Conservation (phyloP, 2,329 filamentous ascomycete genomes). For the Aspergillus alliaceus region DNA sequence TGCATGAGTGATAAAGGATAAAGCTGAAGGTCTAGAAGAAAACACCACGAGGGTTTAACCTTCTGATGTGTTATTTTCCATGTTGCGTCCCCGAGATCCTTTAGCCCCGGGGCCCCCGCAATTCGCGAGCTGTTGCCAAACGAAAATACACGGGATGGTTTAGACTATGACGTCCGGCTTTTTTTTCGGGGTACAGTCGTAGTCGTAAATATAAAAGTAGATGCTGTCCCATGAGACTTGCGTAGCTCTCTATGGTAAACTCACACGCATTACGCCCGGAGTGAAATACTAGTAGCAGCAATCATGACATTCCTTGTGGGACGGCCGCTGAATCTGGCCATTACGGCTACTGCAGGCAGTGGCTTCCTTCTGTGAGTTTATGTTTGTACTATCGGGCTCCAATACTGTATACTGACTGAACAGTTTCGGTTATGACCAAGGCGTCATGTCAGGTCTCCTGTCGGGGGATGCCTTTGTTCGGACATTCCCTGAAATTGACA, state of each 20-base stretch:
- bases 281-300: background rate
- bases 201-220: slow-evolving; percentile 7
- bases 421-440: slow-evolving; percentile 40
- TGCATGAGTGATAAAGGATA: background rate
- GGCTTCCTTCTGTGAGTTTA: slow-evolving; percentile 41
- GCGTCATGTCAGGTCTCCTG: slow-evolving; percentile 38
- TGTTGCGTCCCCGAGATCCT: background rate
- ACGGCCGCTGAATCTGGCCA: slow-evolving; percentile 41
- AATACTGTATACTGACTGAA: slow-evolving; percentile 1
- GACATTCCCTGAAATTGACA: slow-evolving; percentile 30
- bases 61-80: background rate
- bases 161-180: background rate
- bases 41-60: background rate
- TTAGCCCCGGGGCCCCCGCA: background rate
- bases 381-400: slow-evolving; percentile 12
- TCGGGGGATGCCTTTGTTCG: slow-evolving; percentile 28
- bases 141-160: background rate
- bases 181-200: background rate
- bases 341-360: slow-evolving; percentile 44
- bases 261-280: background rate
- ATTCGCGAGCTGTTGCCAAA: background rate
- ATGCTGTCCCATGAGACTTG: background rate
- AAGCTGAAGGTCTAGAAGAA: background rate
- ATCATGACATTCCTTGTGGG: slow-evolving; percentile 29
- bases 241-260: background rate